phyloP scores from a whole-genome alignment of 129 eudicot genomes.

The Tagetes patula region DNA sequence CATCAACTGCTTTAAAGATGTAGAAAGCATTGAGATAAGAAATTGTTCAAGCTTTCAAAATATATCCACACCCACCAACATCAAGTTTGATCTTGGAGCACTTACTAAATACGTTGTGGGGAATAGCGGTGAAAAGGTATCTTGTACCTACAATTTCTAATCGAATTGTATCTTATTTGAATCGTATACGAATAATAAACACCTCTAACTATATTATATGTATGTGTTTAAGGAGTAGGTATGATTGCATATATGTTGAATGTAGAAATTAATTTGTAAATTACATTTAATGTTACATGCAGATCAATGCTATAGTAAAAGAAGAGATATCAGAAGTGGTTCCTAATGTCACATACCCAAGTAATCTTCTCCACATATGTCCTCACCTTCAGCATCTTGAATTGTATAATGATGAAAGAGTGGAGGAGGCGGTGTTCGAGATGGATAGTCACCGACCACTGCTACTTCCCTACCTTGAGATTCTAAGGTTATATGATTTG shows the following conservation, averaged over 20 bases:
- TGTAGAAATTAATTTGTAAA: neutral
- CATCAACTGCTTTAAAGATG: neutral
- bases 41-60: neutral
- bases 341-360: neutral
- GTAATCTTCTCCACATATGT: neutral
- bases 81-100: neutral
- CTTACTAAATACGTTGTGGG: neutral
- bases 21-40: neutral
- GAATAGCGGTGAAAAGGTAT: too few relatives aligned
- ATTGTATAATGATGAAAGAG: neutral
- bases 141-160: too few relatives aligned
- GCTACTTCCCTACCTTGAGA: neutral
- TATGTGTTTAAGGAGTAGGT: neutral
- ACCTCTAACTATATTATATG: neutral
- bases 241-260: neutral
- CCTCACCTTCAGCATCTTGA: neutral
- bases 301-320: neutral
- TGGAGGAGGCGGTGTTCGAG: slow-evolving; percentile 13
- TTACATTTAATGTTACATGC: slow-evolving; percentile 1
- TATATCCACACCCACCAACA: slow-evolving; percentile 5
- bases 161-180: too few relatives aligned
- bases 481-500: accelerated
- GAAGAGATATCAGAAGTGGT: too few relatives aligned
- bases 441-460: slow-evolving; percentile 1
- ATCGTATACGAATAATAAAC: too few relatives aligned